phyloP scores from a whole-genome alignment of 129 eudicot genomes.

The Escallonia herrerae region DNA sequence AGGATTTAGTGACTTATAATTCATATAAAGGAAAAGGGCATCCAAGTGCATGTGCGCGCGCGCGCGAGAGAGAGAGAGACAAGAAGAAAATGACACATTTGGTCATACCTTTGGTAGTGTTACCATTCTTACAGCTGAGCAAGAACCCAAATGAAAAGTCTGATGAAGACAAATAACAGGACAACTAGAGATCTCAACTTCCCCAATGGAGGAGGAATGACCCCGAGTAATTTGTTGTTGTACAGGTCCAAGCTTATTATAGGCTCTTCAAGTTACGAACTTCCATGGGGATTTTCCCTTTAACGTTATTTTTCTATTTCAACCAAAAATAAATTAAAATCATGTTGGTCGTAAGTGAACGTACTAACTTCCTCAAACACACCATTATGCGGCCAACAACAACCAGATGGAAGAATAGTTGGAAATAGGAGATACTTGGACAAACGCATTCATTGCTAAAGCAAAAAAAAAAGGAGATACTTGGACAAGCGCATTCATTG shows the following conservation, averaged over 20 bases:
- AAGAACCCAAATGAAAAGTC: neutral
- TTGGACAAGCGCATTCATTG: neutral
- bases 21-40: too few relatives aligned
- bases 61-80: neutral
- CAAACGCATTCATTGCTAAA: neutral
- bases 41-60: too few relatives aligned
- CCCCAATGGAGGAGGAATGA: constrained; percentile 78
- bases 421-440: neutral
- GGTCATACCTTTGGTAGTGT: too few relatives aligned
- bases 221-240: constrained; percentile 80
- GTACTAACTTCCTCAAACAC: neutral
- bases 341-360: neutral
- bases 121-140: neutral
- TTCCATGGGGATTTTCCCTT: constrained; percentile 79
- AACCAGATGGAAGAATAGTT: too few relatives aligned
- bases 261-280: constrained; percentile 84
- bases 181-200: constrained; percentile 73
- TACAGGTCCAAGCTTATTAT: constrained; percentile 87
- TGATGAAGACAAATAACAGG: constrained; percentile 56
- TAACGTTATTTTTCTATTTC: constrained; percentile 69
- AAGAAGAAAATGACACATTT: too few relatives aligned
- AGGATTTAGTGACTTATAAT: constrained; percentile 10
- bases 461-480: neutral
- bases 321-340: neutral
- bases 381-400: neutral